Percentiles rank a stretch among this genome's conserved stretches.
Conservation (phyloP, 805 yeast genomes). For the Wickerhamomyces queroliae region DNA sequence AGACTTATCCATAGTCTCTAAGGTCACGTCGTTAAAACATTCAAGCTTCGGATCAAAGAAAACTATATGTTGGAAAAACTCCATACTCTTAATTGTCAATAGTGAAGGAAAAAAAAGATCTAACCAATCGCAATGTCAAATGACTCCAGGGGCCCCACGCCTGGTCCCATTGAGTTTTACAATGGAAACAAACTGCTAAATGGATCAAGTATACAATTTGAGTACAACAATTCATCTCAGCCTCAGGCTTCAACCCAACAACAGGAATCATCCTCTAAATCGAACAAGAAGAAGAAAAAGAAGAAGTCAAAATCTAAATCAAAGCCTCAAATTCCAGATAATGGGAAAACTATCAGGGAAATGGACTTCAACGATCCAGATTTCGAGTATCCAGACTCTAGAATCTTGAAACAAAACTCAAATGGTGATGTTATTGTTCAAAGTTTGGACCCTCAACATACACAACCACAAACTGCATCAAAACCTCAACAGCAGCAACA, state of each 20-base stretch:
- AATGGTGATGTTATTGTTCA: slow-evolving; percentile 79
- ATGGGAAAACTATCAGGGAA: slow-evolving; percentile 19
- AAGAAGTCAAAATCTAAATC: slow-evolving; percentile 6
- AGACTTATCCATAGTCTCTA: too few relatives aligned
- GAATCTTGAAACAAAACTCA: slow-evolving; percentile 63
- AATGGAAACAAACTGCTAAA: background rate
- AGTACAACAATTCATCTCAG: background rate
- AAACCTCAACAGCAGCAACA: background rate
- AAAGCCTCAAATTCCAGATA: too few relatives aligned
- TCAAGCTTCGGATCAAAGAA: too few relatives aligned
- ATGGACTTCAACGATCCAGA: slow-evolving; percentile 49
- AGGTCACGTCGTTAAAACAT: too few relatives aligned
- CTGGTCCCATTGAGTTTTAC: too few relatives aligned
- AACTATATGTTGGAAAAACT: too few relatives aligned
- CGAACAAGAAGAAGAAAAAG: slow-evolving; percentile 26
- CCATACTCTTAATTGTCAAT: too few relatives aligned
- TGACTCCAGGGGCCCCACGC: too few relatives aligned
- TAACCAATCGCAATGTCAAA: too few relatives aligned
- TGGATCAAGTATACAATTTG: slow-evolving; percentile 1
- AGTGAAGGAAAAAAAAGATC: too few relatives aligned
- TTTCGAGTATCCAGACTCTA: slow-evolving; percentile 64
- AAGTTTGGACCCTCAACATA: slow-evolving; percentile 16
- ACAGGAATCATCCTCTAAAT: slow-evolving; percentile 14
- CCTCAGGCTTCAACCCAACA: background rate
- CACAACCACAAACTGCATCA: slow-evolving; percentile 26